Conservation (phyloP, 169 alveolate genomes). For the Eimeria acervulina region DNA sequence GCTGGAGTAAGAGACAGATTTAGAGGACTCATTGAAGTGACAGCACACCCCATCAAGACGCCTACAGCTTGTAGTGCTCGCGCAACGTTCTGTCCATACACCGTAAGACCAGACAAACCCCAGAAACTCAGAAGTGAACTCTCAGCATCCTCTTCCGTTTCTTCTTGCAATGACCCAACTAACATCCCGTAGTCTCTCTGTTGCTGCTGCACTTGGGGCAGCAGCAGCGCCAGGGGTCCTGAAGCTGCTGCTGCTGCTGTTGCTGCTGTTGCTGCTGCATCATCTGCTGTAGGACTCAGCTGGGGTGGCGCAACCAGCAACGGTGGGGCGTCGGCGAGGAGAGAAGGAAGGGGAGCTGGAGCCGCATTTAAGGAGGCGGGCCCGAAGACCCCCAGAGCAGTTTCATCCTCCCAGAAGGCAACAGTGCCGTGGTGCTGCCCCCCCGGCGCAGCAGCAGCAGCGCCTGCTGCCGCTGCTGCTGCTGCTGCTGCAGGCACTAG, state of each 20-base stretch:
- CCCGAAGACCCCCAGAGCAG: slow-evolving; percentile 13
- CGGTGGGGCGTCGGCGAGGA: slow-evolving; percentile 21
- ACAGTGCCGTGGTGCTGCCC: not conserved
- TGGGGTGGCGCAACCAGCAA: slow-evolving; percentile 7
- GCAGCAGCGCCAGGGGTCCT: too few relatives aligned
- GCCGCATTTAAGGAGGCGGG: not conserved
- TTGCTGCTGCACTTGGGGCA: not conserved
- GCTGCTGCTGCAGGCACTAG: slow-evolving; percentile 73
- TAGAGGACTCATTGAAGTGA: slow-evolving; percentile 66
- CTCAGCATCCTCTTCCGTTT: not conserved
- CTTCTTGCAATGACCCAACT: not conserved
- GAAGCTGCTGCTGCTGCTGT: not conserved
- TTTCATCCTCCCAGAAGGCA: slow-evolving; percentile 3
- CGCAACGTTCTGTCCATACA: slow-evolving; percentile 30
- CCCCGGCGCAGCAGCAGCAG: too few relatives aligned
- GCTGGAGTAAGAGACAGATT: slow-evolving; percentile 72
- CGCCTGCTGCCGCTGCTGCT: not conserved
- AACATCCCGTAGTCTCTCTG: slow-evolving; percentile 5
- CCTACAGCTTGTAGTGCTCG: slow-evolving; percentile 24
- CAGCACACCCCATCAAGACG: slow-evolving; percentile 66
- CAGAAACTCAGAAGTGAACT: slow-evolving; percentile 38
- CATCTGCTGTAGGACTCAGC: not conserved
- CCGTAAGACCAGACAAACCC: not conserved
- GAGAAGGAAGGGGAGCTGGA: slow-evolving; percentile 23
- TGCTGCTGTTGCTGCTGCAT: not conserved